Evolutionary conservation across 1,284 basidiomycete genomes (phyloP).

Genomic region (Ceratobasidium sp.): DNA sequence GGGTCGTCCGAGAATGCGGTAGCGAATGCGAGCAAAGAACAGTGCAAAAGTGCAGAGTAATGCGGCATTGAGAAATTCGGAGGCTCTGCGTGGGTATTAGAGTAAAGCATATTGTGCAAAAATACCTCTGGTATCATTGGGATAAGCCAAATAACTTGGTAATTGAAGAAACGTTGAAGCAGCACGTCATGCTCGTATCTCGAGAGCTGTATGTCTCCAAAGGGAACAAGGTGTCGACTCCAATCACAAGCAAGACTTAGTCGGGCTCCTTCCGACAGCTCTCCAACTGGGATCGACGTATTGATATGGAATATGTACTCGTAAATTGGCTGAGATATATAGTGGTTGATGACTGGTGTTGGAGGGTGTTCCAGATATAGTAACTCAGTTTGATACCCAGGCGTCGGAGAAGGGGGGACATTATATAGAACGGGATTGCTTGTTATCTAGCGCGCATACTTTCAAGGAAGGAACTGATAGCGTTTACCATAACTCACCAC

Average conservation of each 20-base stretch:
- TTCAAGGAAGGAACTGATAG: not conserved
- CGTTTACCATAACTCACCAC: not conserved
- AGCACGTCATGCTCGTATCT: slow-evolving; percentile 54
- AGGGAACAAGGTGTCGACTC: slow-evolving; percentile 8
- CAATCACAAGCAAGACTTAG: slow-evolving; percentile 30
- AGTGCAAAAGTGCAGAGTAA: slow-evolving; percentile 31
- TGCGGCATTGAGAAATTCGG: not conserved
- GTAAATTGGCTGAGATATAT: slow-evolving; percentile 14
- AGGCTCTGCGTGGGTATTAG: not conserved
- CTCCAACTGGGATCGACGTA: slow-evolving; percentile 3
- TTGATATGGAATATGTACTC: slow-evolving; percentile 30
- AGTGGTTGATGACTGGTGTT: not conserved
- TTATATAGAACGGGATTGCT: not conserved
- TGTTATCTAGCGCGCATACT: slow-evolving; percentile 3
- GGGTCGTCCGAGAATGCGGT: slow-evolving; percentile 4
- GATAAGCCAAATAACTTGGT: slow-evolving; percentile 71
- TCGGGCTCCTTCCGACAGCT: slow-evolving; percentile 12
- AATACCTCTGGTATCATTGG: slow-evolving; percentile 65
- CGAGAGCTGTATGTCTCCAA: slow-evolving; percentile 36
- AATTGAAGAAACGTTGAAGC: slow-evolving; percentile 70
- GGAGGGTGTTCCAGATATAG: slow-evolving; percentile 26
- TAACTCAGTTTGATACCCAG: not conserved
- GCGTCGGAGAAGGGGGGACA: not conserved
- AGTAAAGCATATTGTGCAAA: slow-evolving; percentile 60
- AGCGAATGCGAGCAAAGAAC: slow-evolving; percentile 29